A percentile compares a stretch with the other conserved stretches of the same genome.
phyloP scores from a whole-genome alignment of 768 basidiomycete species.

The Phlebiopsis gigantea region DNA sequence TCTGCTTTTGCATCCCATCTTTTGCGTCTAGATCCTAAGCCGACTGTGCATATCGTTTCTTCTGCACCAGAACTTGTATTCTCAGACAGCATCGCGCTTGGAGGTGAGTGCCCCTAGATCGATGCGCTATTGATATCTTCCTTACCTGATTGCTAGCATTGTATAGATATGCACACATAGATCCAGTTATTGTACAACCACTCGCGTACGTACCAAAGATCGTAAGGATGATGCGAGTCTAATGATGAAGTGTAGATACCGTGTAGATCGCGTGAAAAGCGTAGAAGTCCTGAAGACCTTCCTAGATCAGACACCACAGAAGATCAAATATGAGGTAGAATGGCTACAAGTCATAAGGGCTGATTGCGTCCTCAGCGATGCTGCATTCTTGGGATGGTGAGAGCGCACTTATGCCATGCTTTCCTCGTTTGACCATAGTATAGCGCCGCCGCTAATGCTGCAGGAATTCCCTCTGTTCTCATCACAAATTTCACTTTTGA shows the following conservation, averaged over 20 bases:
- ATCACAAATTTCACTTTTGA: conserved; percentile 86
- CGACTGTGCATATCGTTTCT: conserved; percentile 60
- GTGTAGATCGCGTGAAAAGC: conserved; percentile 69
- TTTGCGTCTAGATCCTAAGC: conserved; percentile 38
- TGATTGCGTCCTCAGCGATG: conserved; percentile 67
- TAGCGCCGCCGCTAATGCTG: conserved; percentile 61
- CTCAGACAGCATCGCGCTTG: conserved; percentile 52
- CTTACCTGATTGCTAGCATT: conserved; percentile 29
- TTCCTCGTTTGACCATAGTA: not conserved
- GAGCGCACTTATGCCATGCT: conserved; percentile 14
- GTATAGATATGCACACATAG: conserved; percentile 69
- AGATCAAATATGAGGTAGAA: conserved; percentile 46
- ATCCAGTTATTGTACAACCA: conserved; percentile 78
- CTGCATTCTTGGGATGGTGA: conserved; percentile 74
- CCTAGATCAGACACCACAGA: conserved; percentile 45
- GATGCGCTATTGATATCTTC: not conserved
- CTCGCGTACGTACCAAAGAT: conserved; percentile 49
- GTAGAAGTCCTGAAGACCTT: conserved; percentile 57
- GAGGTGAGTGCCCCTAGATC: conserved; percentile 24
- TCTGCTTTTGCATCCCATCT: conserved; percentile 66
- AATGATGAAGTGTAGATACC: conserved; percentile 40
- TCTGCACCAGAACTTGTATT: conserved; percentile 71
- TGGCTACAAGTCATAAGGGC: conserved; percentile 53
- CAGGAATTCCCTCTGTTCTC: conserved; percentile 62
- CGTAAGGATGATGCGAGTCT: not conserved